Evolutionary conservation across 164 flowering plant genomes (phyloP).

Genomic region (Aristolochia californica): DNA sequence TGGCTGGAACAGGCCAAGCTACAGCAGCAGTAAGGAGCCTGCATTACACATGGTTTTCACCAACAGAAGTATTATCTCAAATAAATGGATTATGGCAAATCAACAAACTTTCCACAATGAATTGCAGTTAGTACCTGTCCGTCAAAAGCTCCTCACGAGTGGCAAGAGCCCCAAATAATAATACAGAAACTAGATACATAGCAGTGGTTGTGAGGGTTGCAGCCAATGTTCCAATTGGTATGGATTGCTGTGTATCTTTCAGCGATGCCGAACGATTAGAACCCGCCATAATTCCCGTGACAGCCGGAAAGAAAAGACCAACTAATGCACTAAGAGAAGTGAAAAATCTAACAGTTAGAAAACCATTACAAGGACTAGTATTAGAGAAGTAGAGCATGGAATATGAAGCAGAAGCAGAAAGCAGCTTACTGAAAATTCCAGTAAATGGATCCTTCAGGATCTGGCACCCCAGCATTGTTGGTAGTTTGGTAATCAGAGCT

Average conservation of each 20-base stretch:
- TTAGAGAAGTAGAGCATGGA: neutral
- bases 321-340: constrained; percentile 67
- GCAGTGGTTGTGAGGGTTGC: constrained; percentile 78
- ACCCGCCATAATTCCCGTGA: constrained; percentile 99
- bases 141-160: constrained; percentile 83
- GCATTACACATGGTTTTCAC: constrained; percentile 10
- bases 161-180: constrained; percentile 89
- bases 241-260: constrained; percentile 93
- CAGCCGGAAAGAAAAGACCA: constrained; percentile 98
- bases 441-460: constrained; percentile 52
- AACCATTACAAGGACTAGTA: neutral
- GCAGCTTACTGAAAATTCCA: constrained; percentile 83
- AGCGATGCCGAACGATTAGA: constrained; percentile 98
- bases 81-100: no score
- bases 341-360: constrained; percentile 12
- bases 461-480: constrained; percentile 83
- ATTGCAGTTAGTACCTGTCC: constrained; percentile 46
- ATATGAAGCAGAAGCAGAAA: neutral
- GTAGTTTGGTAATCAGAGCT: constrained; percentile 72
- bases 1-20: constrained; percentile 94
- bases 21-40: constrained; percentile 93
- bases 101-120: no score
- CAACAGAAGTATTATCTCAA: neutral
- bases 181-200: constrained; percentile 66
- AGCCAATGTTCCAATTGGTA: constrained; percentile 90